Conservation (phyloP, 805 yeast genomes). For the Ogataea paradorogensis region DNA sequence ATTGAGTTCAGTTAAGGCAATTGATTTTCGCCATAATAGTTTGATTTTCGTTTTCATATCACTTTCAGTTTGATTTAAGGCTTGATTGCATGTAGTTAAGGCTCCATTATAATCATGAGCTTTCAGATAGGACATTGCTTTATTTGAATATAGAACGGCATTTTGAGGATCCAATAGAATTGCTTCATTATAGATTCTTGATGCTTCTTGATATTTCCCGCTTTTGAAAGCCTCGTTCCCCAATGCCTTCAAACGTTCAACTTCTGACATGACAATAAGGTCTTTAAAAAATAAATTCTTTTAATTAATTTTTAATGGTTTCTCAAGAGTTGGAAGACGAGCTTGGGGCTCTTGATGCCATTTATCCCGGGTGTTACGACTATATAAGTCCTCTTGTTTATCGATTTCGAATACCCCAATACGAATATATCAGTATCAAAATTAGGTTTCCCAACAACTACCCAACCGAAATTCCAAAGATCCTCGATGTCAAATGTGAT, state of each 20-base stretch:
- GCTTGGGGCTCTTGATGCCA: slow-evolving; percentile 79
- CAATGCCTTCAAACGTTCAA: slow-evolving; percentile 34
- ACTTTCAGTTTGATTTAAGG: slow-evolving; percentile 32
- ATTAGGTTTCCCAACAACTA: slow-evolving; percentile 69
- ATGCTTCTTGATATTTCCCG: slow-evolving; percentile 49
- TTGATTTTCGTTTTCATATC: slow-evolving; percentile 41
- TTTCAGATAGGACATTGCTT: slow-evolving; percentile 64
- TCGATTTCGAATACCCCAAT: slow-evolving; percentile 57
- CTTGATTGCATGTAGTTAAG: slow-evolving; percentile 46
- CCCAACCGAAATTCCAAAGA: slow-evolving; percentile 62
- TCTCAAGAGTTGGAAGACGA: slow-evolving; percentile 65
- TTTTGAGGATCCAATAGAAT: slow-evolving; percentile 45
- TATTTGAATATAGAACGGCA: slow-evolving; percentile 61
- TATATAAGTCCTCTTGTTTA: slow-evolving; percentile 38
- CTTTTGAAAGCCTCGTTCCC: slow-evolving; percentile 55
- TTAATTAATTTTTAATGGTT: slow-evolving; percentile 16
- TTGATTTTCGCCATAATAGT: slow-evolving; percentile 49
- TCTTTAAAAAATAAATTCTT: background rate
- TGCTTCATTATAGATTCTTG: slow-evolving; percentile 54
- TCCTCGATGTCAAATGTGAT: slow-evolving; percentile 49
- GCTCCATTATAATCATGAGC: slow-evolving; percentile 49
- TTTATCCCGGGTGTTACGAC: slow-evolving; percentile 65
- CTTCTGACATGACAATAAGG: slow-evolving; percentile 12
- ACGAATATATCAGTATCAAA: slow-evolving; percentile 57
- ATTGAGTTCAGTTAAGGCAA: slow-evolving; percentile 35